Evolutionary conservation across 2,329 filamentous ascomycete genomes (phyloP), one percentile per base, ranked within the genome.

Genomic region (Colletotrichum sp.): DNA sequence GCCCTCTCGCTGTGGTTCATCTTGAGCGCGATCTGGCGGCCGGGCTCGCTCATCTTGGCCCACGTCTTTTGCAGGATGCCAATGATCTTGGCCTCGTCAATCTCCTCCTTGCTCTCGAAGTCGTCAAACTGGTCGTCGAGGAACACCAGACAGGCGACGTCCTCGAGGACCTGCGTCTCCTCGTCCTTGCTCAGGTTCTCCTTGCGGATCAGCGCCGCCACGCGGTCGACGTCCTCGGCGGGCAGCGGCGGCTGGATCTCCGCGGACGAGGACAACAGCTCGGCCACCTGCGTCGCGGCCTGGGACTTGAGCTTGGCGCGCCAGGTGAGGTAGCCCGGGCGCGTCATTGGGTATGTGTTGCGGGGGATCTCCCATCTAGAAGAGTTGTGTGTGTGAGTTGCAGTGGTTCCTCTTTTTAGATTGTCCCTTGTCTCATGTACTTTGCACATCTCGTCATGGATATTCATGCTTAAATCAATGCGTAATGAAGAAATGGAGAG

Each of bases 111-210:
- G 79, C 83, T 88, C 87, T 95, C 93, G 84, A 97, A 98, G 67
- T 90, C 91, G 80, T 96, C 95, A 78, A 98, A 94, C 82, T 97
- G 94, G 82, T 96, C 95, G 82, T 97, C 95, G 78, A 98, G 85
- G 82, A 98, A 98, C 32, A 98, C 95, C 71, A 98, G 85, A 82
- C 95, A 98, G 5, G 95, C 95, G 61, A 95, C 94, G 85, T 98
- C 95, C 86, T 98, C 95, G 77, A 98, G 87, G 8, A 91, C 89
- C 87, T 96, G 94, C 71, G 93, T 92, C 83, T 95, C 93, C 18
- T 83, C 80, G 77, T 88, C 85, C 70, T 86, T 85, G 81, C 88
- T 89, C 79, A 98, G 85, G 71, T 92, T 92, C 82, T 97, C 94
- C 85, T 98, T 98, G 77, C 94, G 89, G 69, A 98, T 93, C 83